Base-by-base conservation (phyloP, 2,329 filamentous ascomycete species). In the Cladophialophora immunda region DNA sequence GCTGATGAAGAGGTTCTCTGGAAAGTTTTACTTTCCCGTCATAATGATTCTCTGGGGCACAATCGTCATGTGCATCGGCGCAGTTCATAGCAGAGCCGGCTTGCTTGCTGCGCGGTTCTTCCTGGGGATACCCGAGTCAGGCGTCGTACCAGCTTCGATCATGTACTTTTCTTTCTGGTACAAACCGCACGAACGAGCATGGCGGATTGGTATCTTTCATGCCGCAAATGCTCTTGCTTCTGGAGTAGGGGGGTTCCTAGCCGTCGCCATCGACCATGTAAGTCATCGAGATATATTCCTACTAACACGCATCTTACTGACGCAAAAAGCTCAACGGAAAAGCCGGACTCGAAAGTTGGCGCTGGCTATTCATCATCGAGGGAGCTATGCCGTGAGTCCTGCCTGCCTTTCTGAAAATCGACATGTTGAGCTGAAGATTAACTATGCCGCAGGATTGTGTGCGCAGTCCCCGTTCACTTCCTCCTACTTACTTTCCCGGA, bases 21-120 rank as follows among this genome's bases (percentile, higher is more conserved):
- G 62, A 2, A 72, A 71, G 55, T 34, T 47, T 19, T 68, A 66
- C 30, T 68, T 86, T 32, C 82, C 84, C 4, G 78, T 75, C 65
- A 83, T 86, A 71, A 85, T 83, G 79, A 63, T 81, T 45, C 70
- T 73, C 64, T 76, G 77, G 75, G 73, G 73, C 41, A 62, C 71
- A 22, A 71, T 75, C n/a, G 73, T 72, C 62, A 74, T 62, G 59
- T 61, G 38, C 30, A 64, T 72, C 19, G 61, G 62, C 11, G 68
- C 67, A 11, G 55, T 62, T 27, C 60, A 68, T 22, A 68, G 62
- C 53, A 45, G 52, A n/a, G 56, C 58, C 3, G 69, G 71, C 22
- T 52, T 73, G 22, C 58, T 67, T 27, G 64, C 70, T 17, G 70
- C 66, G n/a, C 67, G 71, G 4, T 73, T 73, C 62, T 67, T 72